Evolutionary conservation across 306 rosid genomes (phyloP).

Genomic region (Cicer bijugum): DNA sequence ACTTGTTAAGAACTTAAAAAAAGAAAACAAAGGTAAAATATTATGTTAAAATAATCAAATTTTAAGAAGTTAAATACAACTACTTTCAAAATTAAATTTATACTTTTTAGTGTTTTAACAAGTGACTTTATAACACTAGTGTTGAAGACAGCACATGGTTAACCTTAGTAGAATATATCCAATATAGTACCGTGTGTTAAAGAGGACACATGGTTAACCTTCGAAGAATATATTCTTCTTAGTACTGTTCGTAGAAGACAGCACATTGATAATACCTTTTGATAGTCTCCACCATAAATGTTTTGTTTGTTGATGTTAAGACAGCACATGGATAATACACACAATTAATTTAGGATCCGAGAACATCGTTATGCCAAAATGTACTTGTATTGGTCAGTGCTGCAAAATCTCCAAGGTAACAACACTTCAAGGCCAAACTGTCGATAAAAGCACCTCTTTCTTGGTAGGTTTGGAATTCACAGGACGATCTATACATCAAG

Average conservation of each 20-base stretch:
- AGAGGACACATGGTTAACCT: not conserved
- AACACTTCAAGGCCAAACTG: constrained; percentile 10
- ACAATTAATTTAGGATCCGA: constrained; percentile 8
- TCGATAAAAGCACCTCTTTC: constrained; percentile 34
- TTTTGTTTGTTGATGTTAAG: not conserved
- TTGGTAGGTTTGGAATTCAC: constrained; percentile 27
- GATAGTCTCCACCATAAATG: constrained; percentile 9
- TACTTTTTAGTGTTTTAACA: too few relatives aligned
- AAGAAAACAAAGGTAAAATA: too few relatives aligned
- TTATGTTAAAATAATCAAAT: too few relatives aligned
- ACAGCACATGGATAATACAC: constrained; percentile 40
- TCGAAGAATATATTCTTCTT: not conserved
- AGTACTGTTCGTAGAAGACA: not conserved
- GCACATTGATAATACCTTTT: not conserved
- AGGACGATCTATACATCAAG: constrained; percentile 13
- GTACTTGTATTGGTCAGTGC: constrained; percentile 22
- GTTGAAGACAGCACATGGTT: too few relatives aligned
- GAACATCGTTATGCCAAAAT: constrained; percentile 28
- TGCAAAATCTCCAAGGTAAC: constrained; percentile 6
- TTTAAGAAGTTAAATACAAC: too few relatives aligned
- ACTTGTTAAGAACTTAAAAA: too few relatives aligned
- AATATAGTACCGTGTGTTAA: not conserved
- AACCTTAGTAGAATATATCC: too few relatives aligned
- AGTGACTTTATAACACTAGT: too few relatives aligned
- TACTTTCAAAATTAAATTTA: too few relatives aligned